Evolutionary conservation across 768 basidiomycete genomes (phyloP), one percentile per base, ranked within the genome.

Genomic region (Scleroderma bovista): DNA sequence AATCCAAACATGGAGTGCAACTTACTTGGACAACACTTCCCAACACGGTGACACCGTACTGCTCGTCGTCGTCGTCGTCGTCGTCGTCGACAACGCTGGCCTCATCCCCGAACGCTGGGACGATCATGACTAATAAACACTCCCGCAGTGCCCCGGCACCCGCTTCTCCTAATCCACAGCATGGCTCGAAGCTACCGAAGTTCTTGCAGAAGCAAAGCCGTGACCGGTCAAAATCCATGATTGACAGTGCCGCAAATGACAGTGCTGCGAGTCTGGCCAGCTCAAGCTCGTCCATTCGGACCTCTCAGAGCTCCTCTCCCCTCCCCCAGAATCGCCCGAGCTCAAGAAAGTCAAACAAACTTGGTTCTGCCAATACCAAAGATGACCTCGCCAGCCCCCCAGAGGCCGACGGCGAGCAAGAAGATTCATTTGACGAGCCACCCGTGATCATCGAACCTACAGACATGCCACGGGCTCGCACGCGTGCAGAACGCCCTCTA

Each of bases 371-470:
- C 43, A 54, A 50, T 37, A 33, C 34, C 40, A 50, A 50, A 48
- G 60, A 58, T 40, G 62, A 72, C 37, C 60, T 54, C 47, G 40
- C 44, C 40, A 45, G 32, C 33, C 50, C 41, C 33, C 40, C 44
- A 24, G 61, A 66, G 47, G 52, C 48, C 37, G 67, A 61, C 51
- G 71, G 60, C 58, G 76, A 69, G 54, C 60, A 47, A 51, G 64
- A 61, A 43, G 61, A 63, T 24, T 55, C 58, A 40, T 53, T 61
- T 31, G 76, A 78, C 49, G 81, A 85, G 45, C 69, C 80, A 2
- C 84, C 83, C 13, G 77, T 84, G 42, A 84, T 87, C 55, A 71
- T 87, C 49, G 85, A 87, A 61, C 80, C 81, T n/a, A 62, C 73
- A 36, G 64, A 69, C 48, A 73, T 75, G 43, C 76, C 82, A 22